Evolutionary conservation across 1,139 yeast genomes (phyloP).

Genomic region (Pneumocystis wakefieldiae): DNA sequence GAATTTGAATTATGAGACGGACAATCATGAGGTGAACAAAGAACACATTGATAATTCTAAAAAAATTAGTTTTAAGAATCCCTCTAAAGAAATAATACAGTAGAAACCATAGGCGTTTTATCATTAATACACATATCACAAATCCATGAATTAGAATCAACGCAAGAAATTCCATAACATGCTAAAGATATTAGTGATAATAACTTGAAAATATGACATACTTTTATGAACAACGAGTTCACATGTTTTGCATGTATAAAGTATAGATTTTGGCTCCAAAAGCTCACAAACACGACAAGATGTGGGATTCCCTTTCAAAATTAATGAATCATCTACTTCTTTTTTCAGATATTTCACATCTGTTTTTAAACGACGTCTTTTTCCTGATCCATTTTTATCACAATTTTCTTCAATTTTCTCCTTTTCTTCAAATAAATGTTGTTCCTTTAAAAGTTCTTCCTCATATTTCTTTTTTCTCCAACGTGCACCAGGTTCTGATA

Average conservation of each 20-base stretch:
- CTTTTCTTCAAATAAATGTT: conserved; percentile 14
- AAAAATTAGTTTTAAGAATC: neutral
- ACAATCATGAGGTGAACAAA: conserved; percentile 38
- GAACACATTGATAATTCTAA: conserved; percentile 39
- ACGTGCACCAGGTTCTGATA: conserved; percentile 30
- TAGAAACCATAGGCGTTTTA: conserved; percentile 42
- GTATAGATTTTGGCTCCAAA: conserved; percentile 15
- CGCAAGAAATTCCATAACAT: conserved; percentile 44
- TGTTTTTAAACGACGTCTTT: conserved; percentile 10
- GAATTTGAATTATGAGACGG: conserved; percentile 34
- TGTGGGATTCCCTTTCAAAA: conserved; percentile 8
- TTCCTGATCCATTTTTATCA: conserved; percentile 4
- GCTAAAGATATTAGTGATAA: conserved; percentile 15
- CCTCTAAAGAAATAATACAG: conserved; percentile 20
- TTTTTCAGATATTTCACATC: conserved; percentile 12
- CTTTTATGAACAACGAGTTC: conserved; percentile 51
- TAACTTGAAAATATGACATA: neutral
- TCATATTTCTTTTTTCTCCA: conserved; percentile 54
- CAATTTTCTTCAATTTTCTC: conserved; percentile 1
- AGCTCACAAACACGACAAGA: conserved; percentile 1
- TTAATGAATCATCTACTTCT: conserved; percentile 10
- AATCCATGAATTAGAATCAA: conserved; percentile 38
- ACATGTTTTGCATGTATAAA: conserved; percentile 50
- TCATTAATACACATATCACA: conserved; percentile 76
- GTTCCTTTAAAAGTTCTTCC: conserved; percentile 54